Conservation (phyloP, 2,329 filamentous ascomycete genomes). For the Aspergillus vadensis region DNA sequence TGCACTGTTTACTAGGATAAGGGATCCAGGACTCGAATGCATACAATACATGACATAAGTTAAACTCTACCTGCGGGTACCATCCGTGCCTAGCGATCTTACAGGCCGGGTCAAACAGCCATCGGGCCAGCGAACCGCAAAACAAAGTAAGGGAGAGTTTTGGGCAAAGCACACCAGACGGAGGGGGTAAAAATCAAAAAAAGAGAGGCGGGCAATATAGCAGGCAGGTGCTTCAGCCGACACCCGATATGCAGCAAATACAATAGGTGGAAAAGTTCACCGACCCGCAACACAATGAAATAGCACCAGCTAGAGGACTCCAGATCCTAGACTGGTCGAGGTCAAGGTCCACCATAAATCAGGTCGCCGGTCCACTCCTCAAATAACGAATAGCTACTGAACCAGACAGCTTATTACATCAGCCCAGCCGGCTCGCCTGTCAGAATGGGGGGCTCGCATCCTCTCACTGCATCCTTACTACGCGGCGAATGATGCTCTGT, state of each 20-base stretch:
- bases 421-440: not conserved
- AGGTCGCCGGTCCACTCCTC: not conserved
- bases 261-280: conserved; percentile 16
- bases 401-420: not conserved
- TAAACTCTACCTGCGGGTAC: not conserved
- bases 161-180: not conserved
- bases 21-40: not conserved
- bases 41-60: not conserved
- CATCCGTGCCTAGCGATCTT: not conserved
- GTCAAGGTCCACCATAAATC: not conserved
- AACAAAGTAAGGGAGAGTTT: not conserved
- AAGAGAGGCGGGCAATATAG: not conserved
- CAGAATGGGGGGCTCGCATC: not conserved
- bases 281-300: conserved; percentile 1
- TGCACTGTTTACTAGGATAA: not conserved
- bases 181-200: not conserved
- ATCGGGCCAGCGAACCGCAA: not conserved
- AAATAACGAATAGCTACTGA: not conserved
- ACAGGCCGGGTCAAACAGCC: conserved; percentile 4
- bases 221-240: not conserved
- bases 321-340: not conserved
- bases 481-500: not conserved
- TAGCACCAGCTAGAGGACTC: not conserved
- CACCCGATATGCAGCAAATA: not conserved
- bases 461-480: not conserved